phyloP scores from a whole-genome alignment of 352 stramenopile species.

The Phytophthora hybrid region DNA sequence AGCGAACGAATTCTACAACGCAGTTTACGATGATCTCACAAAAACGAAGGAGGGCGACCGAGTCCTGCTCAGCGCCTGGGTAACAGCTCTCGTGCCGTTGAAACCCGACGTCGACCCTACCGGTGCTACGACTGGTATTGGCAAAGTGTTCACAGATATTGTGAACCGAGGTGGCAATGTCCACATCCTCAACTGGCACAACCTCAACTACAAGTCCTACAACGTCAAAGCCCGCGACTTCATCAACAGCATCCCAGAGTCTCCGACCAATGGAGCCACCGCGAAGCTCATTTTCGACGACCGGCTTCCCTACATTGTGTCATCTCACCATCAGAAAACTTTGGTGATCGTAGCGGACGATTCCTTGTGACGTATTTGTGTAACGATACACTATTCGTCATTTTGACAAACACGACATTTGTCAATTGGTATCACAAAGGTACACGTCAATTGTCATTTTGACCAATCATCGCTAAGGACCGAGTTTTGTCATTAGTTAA shows the following conservation, averaged over 20 bases:
- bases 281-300: slow-evolving; percentile 63
- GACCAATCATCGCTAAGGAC: too few species aligned
- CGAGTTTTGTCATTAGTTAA: too few species aligned
- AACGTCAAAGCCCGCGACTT: slow-evolving; percentile 53
- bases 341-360: slow-evolving; percentile 33
- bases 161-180: slow-evolving; percentile 51
- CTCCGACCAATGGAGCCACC: slow-evolving; percentile 29
- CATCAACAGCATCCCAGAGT: slow-evolving; percentile 46
- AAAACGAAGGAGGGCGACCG: slow-evolving; percentile 32
- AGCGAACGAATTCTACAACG: slow-evolving; percentile 58
- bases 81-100: slow-evolving; percentile 52
- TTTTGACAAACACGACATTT: too few species aligned
- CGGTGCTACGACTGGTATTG: slow-evolving; percentile 40
- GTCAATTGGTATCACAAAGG: too few species aligned
- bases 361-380: too few species aligned
- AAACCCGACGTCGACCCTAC: slow-evolving; percentile 40
- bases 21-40: slow-evolving; percentile 52
- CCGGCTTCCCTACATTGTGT: slow-evolving; percentile 42
- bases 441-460: too few species aligned
- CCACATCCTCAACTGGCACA: slow-evolving; percentile 64
- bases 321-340: slow-evolving; percentile 68
- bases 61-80: slow-evolving; percentile 55
- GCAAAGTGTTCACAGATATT: slow-evolving; percentile 42
- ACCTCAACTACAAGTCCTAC: slow-evolving; percentile 48
- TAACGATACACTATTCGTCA: too few species aligned